phyloP scores from a whole-genome alignment of 148 eudicot genomes.

The Fagopyrum esculentum region DNA sequence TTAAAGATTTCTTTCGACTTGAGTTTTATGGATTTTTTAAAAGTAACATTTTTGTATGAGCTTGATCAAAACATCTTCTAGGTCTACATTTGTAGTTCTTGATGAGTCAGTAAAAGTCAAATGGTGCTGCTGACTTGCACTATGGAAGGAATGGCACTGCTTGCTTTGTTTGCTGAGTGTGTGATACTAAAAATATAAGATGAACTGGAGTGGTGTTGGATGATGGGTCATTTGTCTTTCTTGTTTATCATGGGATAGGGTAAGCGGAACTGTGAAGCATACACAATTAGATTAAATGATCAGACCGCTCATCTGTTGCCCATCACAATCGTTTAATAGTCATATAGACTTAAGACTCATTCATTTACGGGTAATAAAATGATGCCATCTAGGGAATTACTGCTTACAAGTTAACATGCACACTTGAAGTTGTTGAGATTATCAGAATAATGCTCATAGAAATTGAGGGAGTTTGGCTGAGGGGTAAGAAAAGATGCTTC shows the following conservation, averaged over 20 bases:
- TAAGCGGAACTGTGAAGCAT: background rate
- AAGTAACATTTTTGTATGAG: background rate
- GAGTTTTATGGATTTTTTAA: background rate
- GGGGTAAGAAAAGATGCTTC: background rate
- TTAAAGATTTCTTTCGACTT: background rate
- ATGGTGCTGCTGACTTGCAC: background rate
- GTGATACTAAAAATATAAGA: background rate
- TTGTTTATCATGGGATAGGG: background rate
- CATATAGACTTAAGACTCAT: background rate
- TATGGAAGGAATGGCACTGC: background rate
- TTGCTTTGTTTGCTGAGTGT: background rate
- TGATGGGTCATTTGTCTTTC: background rate
- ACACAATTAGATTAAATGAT: background rate
- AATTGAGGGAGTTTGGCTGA: background rate
- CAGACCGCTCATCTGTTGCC: background rate
- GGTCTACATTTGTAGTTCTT: background rate
- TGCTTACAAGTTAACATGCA: background rate
- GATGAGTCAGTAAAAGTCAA: background rate
- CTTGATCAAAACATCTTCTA: background rate
- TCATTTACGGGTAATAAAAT: background rate
- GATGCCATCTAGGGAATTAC: background rate
- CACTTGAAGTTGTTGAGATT: constrained; percentile 86
- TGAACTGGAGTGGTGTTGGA: too few relatives aligned
- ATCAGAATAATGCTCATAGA: constrained; percentile 25
- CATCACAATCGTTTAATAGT: background rate